Base-by-base conservation (phyloP, 768 basidiomycete species). In the Roridomyces roridus region DNA sequence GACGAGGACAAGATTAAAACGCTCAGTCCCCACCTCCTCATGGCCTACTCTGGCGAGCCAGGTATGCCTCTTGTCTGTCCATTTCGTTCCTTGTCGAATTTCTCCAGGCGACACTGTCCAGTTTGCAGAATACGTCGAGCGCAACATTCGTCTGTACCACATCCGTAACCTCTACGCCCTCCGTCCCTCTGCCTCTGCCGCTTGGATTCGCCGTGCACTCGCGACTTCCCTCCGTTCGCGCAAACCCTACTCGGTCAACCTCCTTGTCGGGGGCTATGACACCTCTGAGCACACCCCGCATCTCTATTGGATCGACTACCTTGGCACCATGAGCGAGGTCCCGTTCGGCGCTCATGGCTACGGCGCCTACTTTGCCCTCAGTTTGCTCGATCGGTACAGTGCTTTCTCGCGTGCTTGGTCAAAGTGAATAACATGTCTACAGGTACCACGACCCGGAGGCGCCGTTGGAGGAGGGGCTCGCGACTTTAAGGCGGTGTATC, bases 1-100 rank as follows among this genome's bases (percentile, higher is more conserved):
- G 94, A 97, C 74, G 92, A 93, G 77, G 96, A 98, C 81, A 98
- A 98, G 79, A 93, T 96, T 80, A 94, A 95, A 74, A 81, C 84
- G 21, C 82, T 99, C 39, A 88, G 92, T 59, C 88, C 94, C 23
- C 93, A 97, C 72, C 78, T 98, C 29, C 83, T 96, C 69, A 96
- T 99, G 94, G 88, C 94, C 0, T 94, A 89, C 73, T 92, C 92
- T 61, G 96, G 96, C 62, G 95, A 97, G 72, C 92, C 95, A 75
- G 94, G 94, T 86, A 55, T 51, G 80, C 70, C 17, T 23, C 51
- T 40, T 46, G n/a, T 47, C 17, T 20, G 29, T 26, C 21, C 17
- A 21, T 17, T 45, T 25, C 48, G 50, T 26, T 45, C 21, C 55
- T 21, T 47, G 51, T 12, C 18, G 45, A 18, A 25, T 21, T 42